These are phyloP conservation scores for Theileria equi DNA, from an alignment of 169 alveolate genomes.

Conservation along the genomic window DNA sequence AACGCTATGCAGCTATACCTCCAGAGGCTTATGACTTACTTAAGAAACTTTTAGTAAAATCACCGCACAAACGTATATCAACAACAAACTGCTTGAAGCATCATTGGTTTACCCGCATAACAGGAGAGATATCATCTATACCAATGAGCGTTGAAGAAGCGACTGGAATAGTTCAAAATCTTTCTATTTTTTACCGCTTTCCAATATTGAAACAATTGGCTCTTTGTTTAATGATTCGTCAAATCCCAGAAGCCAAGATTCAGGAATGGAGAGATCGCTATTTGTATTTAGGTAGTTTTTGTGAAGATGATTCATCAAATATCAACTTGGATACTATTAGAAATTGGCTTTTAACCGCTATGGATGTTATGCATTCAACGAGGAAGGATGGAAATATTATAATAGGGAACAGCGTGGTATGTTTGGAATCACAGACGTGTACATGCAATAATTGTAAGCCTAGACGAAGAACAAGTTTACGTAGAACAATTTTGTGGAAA, in stretches of 20 bases:
- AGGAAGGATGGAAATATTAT: no score
- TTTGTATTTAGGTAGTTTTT: slow-evolving; percentile 41
- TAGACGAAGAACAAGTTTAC: slow-evolving; percentile 22
- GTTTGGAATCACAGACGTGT: neutral
- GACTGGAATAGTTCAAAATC: slow-evolving; percentile 21
- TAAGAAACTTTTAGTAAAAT: slow-evolving; percentile 80
- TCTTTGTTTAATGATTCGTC: slow-evolving; percentile 57
- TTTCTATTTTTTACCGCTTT: slow-evolving; percentile 29
- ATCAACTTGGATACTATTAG: neutral
- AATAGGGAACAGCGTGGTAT: no score
- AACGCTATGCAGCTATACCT: slow-evolving; percentile 65
- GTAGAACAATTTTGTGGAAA: slow-evolving; percentile 40
- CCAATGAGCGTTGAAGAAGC: slow-evolving; percentile 47
- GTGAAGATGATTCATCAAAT: neutral
- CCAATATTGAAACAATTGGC: slow-evolving; percentile 56
- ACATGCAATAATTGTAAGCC: neutral
- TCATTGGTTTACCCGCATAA: slow-evolving; percentile 77
- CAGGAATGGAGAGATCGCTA: slow-evolving; percentile 18
- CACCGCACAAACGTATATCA: slow-evolving; percentile 83
- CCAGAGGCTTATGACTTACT: slow-evolving; percentile 89
- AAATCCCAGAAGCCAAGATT: slow-evolving; percentile 30
- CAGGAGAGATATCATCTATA: slow-evolving; percentile 26
- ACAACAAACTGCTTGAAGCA: slow-evolving; percentile 87
- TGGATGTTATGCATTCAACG: neutral
- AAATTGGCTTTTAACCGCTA: neutral